Conservation (phyloP, 1,139 yeast genomes). For the Pichia sp. region DNA sequence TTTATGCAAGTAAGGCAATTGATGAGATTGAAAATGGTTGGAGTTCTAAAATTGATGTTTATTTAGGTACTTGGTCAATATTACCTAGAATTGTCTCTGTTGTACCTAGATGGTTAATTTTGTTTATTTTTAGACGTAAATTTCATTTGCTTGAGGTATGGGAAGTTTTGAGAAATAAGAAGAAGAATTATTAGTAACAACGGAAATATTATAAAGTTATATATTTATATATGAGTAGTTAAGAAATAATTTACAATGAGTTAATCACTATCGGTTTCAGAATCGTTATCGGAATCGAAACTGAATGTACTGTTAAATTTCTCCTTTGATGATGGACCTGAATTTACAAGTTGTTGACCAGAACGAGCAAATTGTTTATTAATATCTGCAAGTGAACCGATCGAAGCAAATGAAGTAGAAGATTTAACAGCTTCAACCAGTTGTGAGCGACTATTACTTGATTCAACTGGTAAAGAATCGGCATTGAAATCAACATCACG, state of each 20-base stretch:
- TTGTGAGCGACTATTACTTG: too few relatives aligned
- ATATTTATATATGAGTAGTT: too few relatives aligned
- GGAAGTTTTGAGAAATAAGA: constrained; percentile 16
- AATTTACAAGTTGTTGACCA: background rate
- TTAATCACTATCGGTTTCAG: constrained; percentile 2
- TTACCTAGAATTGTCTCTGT: constrained; percentile 32
- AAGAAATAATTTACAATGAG: background rate
- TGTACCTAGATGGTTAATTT: constrained; percentile 46
- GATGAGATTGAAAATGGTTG: constrained; percentile 37
- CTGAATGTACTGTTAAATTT: background rate
- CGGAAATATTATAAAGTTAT: too few relatives aligned
- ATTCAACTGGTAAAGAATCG: too few relatives aligned
- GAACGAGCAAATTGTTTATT: background rate
- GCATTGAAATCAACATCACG: too few relatives aligned
- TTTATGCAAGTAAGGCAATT: constrained; percentile 49
- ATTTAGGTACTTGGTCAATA: constrained; percentile 49
- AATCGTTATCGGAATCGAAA: background rate
- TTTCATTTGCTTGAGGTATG: constrained; percentile 40
- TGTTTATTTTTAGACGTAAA: constrained; percentile 36
- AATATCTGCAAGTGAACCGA: background rate
- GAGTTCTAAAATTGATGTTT: constrained; percentile 36
- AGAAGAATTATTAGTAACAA: too few relatives aligned
- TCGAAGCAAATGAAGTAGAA: background rate
- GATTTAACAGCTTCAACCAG: too few relatives aligned
- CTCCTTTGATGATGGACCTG: background rate